Conservation (phyloP, 306 rosid species). For the Vigna mungo region DNA sequence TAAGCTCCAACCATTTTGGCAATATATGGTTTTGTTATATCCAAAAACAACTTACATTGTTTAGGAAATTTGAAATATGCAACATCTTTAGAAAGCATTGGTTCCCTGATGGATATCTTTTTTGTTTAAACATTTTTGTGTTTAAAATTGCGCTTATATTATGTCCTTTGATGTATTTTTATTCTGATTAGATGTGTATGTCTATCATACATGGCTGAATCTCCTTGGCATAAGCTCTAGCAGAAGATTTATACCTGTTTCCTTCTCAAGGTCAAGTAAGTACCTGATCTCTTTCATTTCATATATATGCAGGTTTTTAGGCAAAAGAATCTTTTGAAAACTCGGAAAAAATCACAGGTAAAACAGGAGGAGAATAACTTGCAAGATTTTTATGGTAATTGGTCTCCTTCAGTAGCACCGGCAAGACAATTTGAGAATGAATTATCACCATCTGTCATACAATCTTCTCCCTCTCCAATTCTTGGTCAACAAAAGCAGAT, state of each 20-base stretch:
- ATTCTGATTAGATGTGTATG: conserved; percentile 33
- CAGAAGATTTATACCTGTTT: conserved; percentile 10
- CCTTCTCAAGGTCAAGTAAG: conserved; percentile 19
- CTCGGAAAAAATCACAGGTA: conserved; percentile 54
- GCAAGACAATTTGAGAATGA: conserved; percentile 66
- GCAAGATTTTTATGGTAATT: conserved; percentile 60
- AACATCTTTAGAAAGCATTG: conserved; percentile 10
- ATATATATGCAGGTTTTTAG: conserved; percentile 57
- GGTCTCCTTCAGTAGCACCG: conserved; percentile 62
- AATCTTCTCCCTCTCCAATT: conserved; percentile 64
- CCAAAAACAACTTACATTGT: not conserved
- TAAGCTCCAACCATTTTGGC: not conserved
- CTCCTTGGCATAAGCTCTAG: conserved; percentile 27
- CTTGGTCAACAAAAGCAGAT: conserved; percentile 57
- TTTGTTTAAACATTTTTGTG: conserved; percentile 29
- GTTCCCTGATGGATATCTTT: not conserved
- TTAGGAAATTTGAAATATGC: conserved; percentile 14
- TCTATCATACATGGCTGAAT: not conserved
- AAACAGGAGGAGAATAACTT: conserved; percentile 54
- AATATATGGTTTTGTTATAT: not conserved
- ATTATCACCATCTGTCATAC: conserved; percentile 52
- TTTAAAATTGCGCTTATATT: conserved; percentile 13
- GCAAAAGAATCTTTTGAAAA: conserved; percentile 56
- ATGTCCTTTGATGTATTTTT: conserved; percentile 16
- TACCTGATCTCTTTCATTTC: conserved; percentile 31